Base-by-base conservation (phyloP, 139 green algal genomes). In the Micractinium conductrix region DNA sequence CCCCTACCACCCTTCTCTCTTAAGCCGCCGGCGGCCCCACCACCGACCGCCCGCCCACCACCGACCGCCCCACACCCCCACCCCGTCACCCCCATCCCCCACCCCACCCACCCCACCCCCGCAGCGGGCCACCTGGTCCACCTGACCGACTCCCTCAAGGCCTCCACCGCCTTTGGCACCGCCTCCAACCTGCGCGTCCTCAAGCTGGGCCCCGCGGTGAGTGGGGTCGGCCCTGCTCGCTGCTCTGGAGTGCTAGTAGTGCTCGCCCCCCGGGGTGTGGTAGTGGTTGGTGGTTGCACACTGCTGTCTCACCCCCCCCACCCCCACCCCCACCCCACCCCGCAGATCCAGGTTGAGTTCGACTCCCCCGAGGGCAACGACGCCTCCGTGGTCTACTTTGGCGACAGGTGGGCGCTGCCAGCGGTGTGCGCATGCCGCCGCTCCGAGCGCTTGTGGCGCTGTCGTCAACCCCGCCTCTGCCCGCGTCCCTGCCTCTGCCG, bases 291-390 rank as follows among this genome's bases (percentile, higher is more conserved):
- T 16, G 7, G 6, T 9, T 62, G 5, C 48, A 14, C 48, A 10
- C 48, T 58, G 12, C 12, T 22, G 6, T 21, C 53, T 22, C 53
- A 9, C 8, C 7, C 53, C 53, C 2, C 10, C 2, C 53, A 9
- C 5, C 53, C 10, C 53, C 7, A 5, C 10, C 53, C 53, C 6
- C 53, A 4, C 53, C 7, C 6, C 53, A 14, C 65, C 33, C 65
- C 37, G 65, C 65, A 72, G 65, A 40, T 75, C 38, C 69, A 75
- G 69, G 69, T 75, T 1, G 69, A 75, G 69, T 75, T 75, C 53
- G 69, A 75, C 40, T 50, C 35, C 69, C 69, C 69, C 69, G 53
- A 48, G 38, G 22, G 22, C 69, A 75, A 75, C 69, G 33, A 75
- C 24, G 69, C 69, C 38, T 75, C 69, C 40, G 69, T 75, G 8